Conservation (phyloP, 73 alveolate species). For the Paramecium octaurelia region DNA sequence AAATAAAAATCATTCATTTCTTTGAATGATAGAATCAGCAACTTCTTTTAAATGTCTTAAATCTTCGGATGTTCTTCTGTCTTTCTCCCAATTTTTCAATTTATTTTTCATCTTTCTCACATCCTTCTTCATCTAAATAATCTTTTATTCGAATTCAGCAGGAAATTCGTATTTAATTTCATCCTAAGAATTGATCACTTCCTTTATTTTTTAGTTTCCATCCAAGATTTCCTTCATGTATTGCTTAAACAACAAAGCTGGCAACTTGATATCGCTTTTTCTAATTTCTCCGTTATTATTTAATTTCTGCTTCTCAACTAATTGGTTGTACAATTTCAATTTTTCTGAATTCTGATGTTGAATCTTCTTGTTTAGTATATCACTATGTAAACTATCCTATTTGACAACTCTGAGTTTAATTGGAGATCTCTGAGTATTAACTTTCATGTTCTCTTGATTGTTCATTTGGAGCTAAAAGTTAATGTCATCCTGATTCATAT, state of each 20-base stretch:
- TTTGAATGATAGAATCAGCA: background rate
- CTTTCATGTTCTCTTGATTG: background rate
- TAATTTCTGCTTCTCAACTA: background rate
- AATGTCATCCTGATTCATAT: background rate
- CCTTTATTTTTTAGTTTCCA: background rate
- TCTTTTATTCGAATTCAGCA: constrained; percentile 19
- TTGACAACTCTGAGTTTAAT: background rate
- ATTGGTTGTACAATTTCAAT: background rate
- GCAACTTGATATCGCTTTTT: background rate
- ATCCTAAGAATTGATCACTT: background rate
- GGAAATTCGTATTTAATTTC: constrained; percentile 5
- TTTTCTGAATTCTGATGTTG: background rate
- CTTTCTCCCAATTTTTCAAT: constrained; percentile 27
- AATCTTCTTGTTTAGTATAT: background rate
- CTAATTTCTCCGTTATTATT: background rate
- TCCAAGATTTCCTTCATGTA: background rate
- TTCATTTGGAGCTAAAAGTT: background rate
- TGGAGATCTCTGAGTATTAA: background rate
- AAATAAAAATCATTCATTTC: background rate
- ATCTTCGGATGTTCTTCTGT: background rate
- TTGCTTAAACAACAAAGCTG: background rate
- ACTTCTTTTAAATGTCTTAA: background rate
- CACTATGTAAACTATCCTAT: background rate
- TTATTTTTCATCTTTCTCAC: background rate
- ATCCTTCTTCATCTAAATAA: constrained; percentile 16